Conservation (phyloP, 78 protist genomes). For the Pigoraptor vietnamica region DNA sequence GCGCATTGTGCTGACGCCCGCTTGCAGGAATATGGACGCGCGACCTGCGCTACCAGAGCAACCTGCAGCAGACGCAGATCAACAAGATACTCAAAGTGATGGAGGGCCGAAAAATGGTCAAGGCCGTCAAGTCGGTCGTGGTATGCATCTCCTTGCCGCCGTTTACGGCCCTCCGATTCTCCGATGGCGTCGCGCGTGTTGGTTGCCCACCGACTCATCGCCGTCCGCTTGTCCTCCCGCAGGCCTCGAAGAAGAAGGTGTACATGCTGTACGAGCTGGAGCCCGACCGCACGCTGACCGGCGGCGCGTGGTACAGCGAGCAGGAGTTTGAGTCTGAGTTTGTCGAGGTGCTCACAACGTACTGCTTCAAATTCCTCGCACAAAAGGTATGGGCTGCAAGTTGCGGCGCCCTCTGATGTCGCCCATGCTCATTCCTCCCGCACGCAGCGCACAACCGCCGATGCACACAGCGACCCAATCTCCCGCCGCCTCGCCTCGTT, state of each 20-base stretch:
- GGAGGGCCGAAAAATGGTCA: conserved; percentile 49
- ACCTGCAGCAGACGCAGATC: conserved; percentile 50
- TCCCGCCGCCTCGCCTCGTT: not conserved
- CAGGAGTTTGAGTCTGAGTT: conserved; percentile 34
- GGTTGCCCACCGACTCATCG: not conserved
- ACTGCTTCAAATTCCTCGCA: not conserved
- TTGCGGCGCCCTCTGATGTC: too few species aligned
- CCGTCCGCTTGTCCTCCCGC: not conserved
- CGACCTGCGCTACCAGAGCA: conserved; percentile 29
- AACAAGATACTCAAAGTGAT: conserved; percentile 45
- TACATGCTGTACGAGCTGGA: conserved; percentile 61
- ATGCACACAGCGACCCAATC: not conserved
- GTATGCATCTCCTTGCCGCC: not conserved
- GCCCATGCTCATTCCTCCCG: not conserved
- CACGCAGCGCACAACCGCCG: not conserved
- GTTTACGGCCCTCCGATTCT: too few species aligned
- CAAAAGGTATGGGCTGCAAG: not conserved
- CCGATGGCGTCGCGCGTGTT: too few species aligned
- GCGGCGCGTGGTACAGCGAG: conserved; percentile 53
- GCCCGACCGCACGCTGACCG: conserved; percentile 53
- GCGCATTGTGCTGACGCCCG: too few species aligned
- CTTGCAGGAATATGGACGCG: conserved; percentile 40
- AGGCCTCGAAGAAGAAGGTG: conserved; percentile 37
- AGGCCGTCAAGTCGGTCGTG: conserved; percentile 48
- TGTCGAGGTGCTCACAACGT: not conserved